Conservation (phyloP, 177 flowering plant species). For the Vitis hybrid region DNA sequence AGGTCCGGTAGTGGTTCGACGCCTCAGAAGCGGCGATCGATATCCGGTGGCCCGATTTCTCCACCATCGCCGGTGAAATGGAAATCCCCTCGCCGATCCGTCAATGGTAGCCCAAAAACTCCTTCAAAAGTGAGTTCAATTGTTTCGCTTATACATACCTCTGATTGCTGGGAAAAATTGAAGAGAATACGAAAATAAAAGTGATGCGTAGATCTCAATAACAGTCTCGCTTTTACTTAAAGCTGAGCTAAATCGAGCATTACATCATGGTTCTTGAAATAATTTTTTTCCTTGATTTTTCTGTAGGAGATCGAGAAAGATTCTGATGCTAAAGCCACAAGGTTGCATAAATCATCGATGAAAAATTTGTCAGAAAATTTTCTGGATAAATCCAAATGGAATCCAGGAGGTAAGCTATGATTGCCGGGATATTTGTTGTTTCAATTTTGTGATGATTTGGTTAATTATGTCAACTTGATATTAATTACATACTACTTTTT, state of each 20-base stretch:
- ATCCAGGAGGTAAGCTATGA: slow-evolving; percentile 51
- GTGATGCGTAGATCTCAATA: neutral
- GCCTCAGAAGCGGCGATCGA: slow-evolving; percentile 48
- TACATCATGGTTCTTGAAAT: neutral
- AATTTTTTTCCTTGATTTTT: neutral
- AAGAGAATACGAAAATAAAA: neutral
- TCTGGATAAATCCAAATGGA: slow-evolving; percentile 44
- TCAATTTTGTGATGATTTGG: neutral
- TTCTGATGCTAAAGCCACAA: slow-evolving; percentile 10
- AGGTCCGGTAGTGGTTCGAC: slow-evolving; percentile 27
- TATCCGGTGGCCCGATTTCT: slow-evolving; percentile 35
- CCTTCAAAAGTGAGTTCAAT: slow-evolving; percentile 33
- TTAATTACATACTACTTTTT: neutral
- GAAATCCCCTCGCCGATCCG: slow-evolving; percentile 70
- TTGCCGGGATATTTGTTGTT: neutral
- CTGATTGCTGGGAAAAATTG: neutral
- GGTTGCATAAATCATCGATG: slow-evolving; percentile 24
- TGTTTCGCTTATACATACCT: neutral
- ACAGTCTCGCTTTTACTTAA: neutral
- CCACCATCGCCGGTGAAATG: slow-evolving; percentile 37
- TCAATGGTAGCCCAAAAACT: slow-evolving; percentile 38
- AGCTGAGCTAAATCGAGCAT: neutral
- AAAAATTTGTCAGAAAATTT: slow-evolving; percentile 29
- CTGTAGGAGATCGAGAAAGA: slow-evolving; percentile 31
- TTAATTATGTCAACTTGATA: neutral